Conservation (phyloP, 2,329 filamentous ascomycete species). For the Ceratocystiopsis brevicomis region DNA sequence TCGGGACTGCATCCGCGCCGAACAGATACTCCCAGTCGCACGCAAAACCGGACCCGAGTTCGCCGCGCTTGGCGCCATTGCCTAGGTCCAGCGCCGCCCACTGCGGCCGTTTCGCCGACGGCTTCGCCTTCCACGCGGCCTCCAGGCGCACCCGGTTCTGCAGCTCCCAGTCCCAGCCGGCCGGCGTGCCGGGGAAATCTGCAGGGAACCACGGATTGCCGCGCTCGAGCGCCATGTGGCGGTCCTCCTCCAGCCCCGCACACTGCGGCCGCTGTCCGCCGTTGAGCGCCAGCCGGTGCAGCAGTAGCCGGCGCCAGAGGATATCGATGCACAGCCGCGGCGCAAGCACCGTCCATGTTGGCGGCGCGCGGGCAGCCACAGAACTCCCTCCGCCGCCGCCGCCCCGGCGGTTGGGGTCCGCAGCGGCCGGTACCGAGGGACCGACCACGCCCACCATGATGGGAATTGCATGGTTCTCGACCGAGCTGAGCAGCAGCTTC, state of each 20-base stretch:
- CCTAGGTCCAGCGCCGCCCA: slow-evolving; percentile 62
- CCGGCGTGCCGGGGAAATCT: slow-evolving; percentile 62
- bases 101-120: slow-evolving; percentile 62
- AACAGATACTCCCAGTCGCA: slow-evolving; percentile 70
- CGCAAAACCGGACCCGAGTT: slow-evolving; percentile 62
- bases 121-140: slow-evolving; percentile 51
- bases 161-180: slow-evolving; percentile 62
- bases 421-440: background rate
- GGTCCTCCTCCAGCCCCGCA: slow-evolving; percentile 60
- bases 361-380: background rate
- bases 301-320: slow-evolving; percentile 74
- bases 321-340: slow-evolving; percentile 81
- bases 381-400: slow-evolving; percentile 17
- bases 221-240: slow-evolving; percentile 67
- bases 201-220: slow-evolving; percentile 67
- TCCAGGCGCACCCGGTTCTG: slow-evolving; percentile 41
- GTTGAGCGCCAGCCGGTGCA: slow-evolving; percentile 51
- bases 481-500: slow-evolving; percentile 33
- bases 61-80: slow-evolving; percentile 48
- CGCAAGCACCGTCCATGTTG: slow-evolving; percentile 57
- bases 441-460: slow-evolving; percentile 52
- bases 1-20: slow-evolving; percentile 12
- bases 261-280: slow-evolving; percentile 60
- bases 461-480: slow-evolving; percentile 36
- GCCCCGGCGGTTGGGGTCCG: slow-evolving; percentile 17